Percentiles rank a stretch among this genome's conserved stretches.
Conservation (phyloP, 257 asterid species). For the Nicotiana attenuata region DNA sequence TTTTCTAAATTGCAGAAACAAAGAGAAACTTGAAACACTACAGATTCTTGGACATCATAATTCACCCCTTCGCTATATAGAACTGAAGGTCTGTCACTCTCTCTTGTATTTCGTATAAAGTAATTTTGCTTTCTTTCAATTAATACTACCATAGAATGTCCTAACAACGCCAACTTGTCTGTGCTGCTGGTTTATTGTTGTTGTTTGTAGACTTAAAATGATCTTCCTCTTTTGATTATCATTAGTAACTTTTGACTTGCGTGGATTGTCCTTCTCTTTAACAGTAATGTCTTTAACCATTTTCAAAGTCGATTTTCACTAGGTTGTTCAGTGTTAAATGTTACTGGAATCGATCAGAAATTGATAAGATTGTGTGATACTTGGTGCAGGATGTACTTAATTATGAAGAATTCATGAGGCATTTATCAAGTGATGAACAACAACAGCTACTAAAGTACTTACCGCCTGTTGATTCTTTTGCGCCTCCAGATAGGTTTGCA, state of each 20-base stretch:
- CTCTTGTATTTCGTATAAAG: not conserved
- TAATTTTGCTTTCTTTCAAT: not conserved
- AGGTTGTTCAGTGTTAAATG: not conserved
- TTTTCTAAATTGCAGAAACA: conserved; percentile 49
- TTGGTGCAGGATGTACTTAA: conserved; percentile 57
- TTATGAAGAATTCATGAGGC: conserved; percentile 36
- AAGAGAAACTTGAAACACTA: conserved; percentile 55
- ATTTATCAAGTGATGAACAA: conserved; percentile 53
- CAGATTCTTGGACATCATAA: conserved; percentile 70
- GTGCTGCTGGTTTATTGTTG: not conserved
- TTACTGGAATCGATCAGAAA: not conserved
- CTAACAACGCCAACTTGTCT: not conserved
- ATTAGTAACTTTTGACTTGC: not conserved
- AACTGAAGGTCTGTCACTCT: conserved; percentile 62
- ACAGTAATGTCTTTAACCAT: not conserved
- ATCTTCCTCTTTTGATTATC: not conserved
- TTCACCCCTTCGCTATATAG: conserved; percentile 63
- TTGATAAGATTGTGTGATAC: not conserved
- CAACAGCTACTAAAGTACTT: conserved; percentile 54
- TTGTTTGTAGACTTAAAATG: not conserved
- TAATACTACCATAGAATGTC: not conserved
- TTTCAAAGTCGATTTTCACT: not conserved
- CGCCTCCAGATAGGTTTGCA: conserved; percentile 48
- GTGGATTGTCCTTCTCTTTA: not conserved
- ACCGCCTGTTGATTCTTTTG: conserved; percentile 51